Base-by-base conservation (phyloP, 2,329 filamentous ascomycete species). In the Botryotinia narcissicola region DNA sequence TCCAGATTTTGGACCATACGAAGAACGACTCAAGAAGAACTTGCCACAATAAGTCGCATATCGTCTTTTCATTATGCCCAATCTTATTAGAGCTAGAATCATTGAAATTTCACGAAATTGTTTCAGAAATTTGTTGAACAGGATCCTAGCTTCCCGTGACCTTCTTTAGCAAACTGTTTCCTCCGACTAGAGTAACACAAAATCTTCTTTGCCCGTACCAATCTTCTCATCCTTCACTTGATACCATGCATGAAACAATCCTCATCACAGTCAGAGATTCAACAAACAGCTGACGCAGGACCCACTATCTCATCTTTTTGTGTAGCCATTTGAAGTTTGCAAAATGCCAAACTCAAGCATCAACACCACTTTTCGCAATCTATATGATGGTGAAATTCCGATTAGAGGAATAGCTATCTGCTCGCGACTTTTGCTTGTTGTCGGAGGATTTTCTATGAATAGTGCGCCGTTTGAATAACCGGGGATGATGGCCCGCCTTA, bases 21-120 rank as follows among this genome's bases (percentile, higher is more conserved):
- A 69, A 25, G 71, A 73, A 51, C 25, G 71, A n/a, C 71, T 73
- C 22, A 51, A 69, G 63, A 73, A 73, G 63, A 73, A 73, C 29
- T 35, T 73, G 16, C 71, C 63, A 69, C 71, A 73, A 42, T 73
- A 57, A 61, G 42, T 61, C 25, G 37, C 25, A 14, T 42, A 16
- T 61, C 35, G 46, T 60, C 46, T 25, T n/a, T 59, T 32, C 54
- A 44, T 69, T 69, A 69, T 69, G 69, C 32, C 62, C 25, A 61
- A 12, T 32, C 37, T 42, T 32, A 60, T 69, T 69, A 42, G 66
- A 68, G 63, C 40, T 71, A 51, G 42, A 48, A 64, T 18, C 6
- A 42, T 69, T 42, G 3, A 14, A 57, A 59, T 10, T 57, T 20
- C 42, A 69, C 25, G 42, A 57, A 20, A 32, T 69, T 69, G n/a